Conservation (phyloP, 257 asterid genomes). For the Scutellaria baicalensis region DNA sequence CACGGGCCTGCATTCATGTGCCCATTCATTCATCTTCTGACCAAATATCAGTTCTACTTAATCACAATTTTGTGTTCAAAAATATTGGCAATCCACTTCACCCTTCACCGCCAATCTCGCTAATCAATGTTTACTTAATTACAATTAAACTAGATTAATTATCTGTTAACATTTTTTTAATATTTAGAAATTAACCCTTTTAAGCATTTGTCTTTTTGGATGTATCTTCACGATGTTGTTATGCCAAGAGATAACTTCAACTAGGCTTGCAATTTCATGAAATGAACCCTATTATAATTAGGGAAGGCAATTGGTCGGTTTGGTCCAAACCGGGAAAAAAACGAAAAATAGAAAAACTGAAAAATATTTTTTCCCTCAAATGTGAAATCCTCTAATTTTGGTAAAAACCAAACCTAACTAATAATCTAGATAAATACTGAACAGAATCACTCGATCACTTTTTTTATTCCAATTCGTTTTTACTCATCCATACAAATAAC, state of each 20-base stretch:
- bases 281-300: too few relatives aligned
- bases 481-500: too few relatives aligned
- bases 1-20: conserved; percentile 19
- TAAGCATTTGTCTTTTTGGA: neutral
- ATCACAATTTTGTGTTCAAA: neutral
- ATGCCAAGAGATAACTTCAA: neutral
- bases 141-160: neutral
- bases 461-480: too few relatives aligned
- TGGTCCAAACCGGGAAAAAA: too few relatives aligned
- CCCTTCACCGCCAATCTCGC: neutral
- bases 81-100: neutral
- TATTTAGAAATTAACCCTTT: neutral
- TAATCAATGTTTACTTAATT: neutral
- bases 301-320: too few relatives aligned
- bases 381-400: too few relatives aligned
- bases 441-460: too few relatives aligned
- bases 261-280: neutral
- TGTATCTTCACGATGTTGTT: too few relatives aligned
- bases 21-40: conserved; percentile 16
- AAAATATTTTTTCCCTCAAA: too few relatives aligned
- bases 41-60: neutral
- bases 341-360: too few relatives aligned
- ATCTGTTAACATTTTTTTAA: neutral
- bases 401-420: too few relatives aligned
- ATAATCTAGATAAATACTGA: too few relatives aligned